These are phyloP conservation scores for Zancudomyces culisetae DNA, from an alignment of 371 early-diverging fungal species.

Conservation along the genomic window DNA sequence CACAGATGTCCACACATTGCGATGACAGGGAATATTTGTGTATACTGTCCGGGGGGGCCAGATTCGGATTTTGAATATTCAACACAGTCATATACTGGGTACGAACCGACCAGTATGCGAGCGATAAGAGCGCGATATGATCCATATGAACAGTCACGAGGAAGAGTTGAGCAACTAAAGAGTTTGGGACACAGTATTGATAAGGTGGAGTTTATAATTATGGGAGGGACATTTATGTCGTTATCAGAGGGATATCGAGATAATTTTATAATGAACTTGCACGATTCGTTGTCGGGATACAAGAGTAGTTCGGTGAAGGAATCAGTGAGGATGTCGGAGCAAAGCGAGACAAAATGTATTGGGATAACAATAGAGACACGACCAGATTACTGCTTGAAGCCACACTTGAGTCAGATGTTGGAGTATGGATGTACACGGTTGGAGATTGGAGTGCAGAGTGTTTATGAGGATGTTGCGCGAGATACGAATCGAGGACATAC, in stretches of 20 bases:
- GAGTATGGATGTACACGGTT: constrained; percentile 98
- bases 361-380: constrained; percentile 99
- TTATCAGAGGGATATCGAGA: constrained; percentile 88
- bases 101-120: constrained; percentile 99
- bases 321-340: constrained; percentile 91
- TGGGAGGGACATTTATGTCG: constrained; percentile 99
- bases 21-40: constrained; percentile 99
- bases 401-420: constrained; percentile 96
- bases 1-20: constrained; percentile 99
- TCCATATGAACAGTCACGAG: constrained; percentile 94
- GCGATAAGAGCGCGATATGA: constrained; percentile 98
- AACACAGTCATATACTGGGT: constrained; percentile 99
- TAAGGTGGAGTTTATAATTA: constrained; percentile 78
- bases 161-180: constrained; percentile 91
- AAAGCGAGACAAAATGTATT: constrained; percentile 93
- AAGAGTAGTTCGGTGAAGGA: constrained; percentile 86
- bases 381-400: constrained; percentile 97
- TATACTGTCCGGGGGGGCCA: constrained; percentile 99
- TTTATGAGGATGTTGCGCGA: constrained; percentile 99
- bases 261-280: constrained; percentile 94
- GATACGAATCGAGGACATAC: constrained; percentile 99
- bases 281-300: constrained; percentile 95
- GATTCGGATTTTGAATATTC: constrained; percentile 99
- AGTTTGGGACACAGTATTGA: constrained; percentile 93
- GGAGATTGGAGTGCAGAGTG: constrained; percentile 99